These are phyloP conservation scores for Wickerhamiella lipophila DNA, from an alignment of 805 yeast genomes.

Conservation along the genomic window DNA sequence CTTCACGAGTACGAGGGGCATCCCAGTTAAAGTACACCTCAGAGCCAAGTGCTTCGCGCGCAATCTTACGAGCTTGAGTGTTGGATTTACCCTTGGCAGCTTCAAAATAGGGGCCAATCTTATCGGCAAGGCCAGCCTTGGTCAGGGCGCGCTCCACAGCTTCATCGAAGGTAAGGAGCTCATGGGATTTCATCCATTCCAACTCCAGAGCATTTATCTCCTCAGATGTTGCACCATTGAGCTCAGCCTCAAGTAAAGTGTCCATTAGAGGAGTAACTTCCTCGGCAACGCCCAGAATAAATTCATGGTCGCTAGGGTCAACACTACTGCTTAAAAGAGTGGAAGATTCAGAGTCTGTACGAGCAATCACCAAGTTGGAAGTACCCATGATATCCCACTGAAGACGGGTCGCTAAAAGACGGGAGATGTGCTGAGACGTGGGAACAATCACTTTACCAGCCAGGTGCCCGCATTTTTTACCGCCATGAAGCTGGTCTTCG, in stretches of 20 bases:
- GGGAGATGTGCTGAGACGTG: slow-evolving; percentile 40
- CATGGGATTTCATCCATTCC: slow-evolving; percentile 36
- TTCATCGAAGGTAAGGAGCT: slow-evolving; percentile 38
- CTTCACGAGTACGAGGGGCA: slow-evolving; percentile 46
- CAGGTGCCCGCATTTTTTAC: slow-evolving; percentile 52
- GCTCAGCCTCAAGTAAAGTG: slow-evolving; percentile 34
- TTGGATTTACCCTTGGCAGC: slow-evolving; percentile 26
- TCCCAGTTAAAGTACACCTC: slow-evolving; percentile 44
- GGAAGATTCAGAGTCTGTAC: slow-evolving; percentile 48
- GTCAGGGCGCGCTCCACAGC: slow-evolving; percentile 32
- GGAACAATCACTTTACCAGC: slow-evolving; percentile 54
- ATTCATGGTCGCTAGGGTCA: slow-evolving; percentile 47
- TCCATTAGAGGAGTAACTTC: slow-evolving; percentile 36
- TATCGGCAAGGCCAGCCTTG: slow-evolving; percentile 24
- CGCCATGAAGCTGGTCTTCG: slow-evolving; percentile 54
- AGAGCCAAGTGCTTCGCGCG: slow-evolving; percentile 25
- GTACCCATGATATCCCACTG: slow-evolving; percentile 57
- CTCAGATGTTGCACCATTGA: slow-evolving; percentile 28
- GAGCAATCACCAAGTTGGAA: slow-evolving; percentile 44
- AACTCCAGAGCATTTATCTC: slow-evolving; percentile 33
- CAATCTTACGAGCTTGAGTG: slow-evolving; percentile 23
- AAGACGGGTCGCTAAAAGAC: slow-evolving; percentile 45
- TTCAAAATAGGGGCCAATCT: slow-evolving; percentile 24
- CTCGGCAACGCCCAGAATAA: slow-evolving; percentile 37
- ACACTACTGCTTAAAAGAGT: slow-evolving; percentile 39